phyloP scores from a whole-genome alignment of 2,329 filamentous ascomycete species.

The Fusarium euwallaceae region DNA sequence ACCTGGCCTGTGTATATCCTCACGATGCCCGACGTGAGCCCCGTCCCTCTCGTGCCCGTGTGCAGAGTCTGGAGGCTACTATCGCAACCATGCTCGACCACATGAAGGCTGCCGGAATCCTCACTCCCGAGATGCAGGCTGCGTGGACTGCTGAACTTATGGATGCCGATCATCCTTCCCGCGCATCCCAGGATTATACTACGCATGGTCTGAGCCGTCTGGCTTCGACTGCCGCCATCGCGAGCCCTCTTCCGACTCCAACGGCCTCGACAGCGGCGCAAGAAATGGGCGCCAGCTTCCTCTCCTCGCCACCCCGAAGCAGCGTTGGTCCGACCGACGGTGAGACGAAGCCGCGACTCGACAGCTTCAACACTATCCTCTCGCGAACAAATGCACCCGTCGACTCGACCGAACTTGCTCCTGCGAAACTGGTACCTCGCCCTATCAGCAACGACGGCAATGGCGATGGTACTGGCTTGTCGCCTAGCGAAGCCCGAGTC shows the following conservation, averaged over 20 bases:
- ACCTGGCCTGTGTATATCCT: slow-evolving; percentile 50
- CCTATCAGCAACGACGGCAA: slow-evolving; percentile 48
- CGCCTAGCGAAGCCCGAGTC: slow-evolving; percentile 52
- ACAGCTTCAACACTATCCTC: slow-evolving; percentile 43
- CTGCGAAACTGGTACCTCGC: slow-evolving; percentile 39
- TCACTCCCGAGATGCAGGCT: slow-evolving; percentile 44
- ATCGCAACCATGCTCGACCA: slow-evolving; percentile 49
- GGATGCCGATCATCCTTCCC: slow-evolving; percentile 40
- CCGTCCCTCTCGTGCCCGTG: slow-evolving; percentile 48
- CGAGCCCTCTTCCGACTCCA: slow-evolving; percentile 46
- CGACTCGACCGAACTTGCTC: slow-evolving; percentile 28
- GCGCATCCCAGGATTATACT: slow-evolving; percentile 42
- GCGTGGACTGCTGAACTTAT: slow-evolving; percentile 47
- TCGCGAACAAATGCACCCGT: slow-evolving; percentile 32
- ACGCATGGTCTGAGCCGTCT: slow-evolving; percentile 46
- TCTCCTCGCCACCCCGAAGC: slow-evolving; percentile 46
- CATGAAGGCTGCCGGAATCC: slow-evolving; percentile 51
- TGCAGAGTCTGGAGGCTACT: slow-evolving; percentile 49
- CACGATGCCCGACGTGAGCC: slow-evolving; percentile 51
- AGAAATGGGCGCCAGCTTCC: slow-evolving; percentile 46
- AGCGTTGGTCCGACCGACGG: slow-evolving; percentile 45
- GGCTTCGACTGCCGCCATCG: slow-evolving; percentile 47
- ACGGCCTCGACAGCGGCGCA: slow-evolving; percentile 43
- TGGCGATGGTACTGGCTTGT: slow-evolving; percentile 47
- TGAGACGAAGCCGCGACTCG: slow-evolving; percentile 43